Conservation (phyloP, 2,329 filamentous ascomycete genomes). For the Fusarium nematophilum region DNA sequence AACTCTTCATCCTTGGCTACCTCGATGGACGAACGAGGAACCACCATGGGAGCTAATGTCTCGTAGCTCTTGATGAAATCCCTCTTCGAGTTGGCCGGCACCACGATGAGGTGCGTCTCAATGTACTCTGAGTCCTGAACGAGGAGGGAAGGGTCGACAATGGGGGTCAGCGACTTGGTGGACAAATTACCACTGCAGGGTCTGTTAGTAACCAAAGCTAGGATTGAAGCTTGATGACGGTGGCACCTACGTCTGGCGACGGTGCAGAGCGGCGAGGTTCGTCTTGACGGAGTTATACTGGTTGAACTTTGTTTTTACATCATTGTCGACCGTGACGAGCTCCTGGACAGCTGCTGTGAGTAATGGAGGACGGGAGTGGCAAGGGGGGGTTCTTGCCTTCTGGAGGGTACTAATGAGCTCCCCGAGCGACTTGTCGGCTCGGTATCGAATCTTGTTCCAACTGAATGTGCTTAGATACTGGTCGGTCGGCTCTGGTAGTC, state of each 20-base stretch:
- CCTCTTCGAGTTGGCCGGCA: constrained; percentile 82
- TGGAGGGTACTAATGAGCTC: constrained; percentile 90
- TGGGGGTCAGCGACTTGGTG: constrained; percentile 90
- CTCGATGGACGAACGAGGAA: constrained; percentile 85
- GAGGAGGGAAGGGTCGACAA: constrained; percentile 83
- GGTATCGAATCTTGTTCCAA: constrained; percentile 99
- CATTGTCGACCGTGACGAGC: constrained; percentile 90
- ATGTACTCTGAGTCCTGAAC: constrained; percentile 95
- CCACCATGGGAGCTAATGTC: constrained; percentile 88
- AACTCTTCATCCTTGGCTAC: constrained; percentile 92
- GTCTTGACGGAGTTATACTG: constrained; percentile 95
- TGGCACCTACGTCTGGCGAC: constrained; percentile 81
- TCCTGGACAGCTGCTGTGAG: constrained; percentile 66
- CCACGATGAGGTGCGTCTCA: constrained; percentile 92
- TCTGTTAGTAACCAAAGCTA: constrained; percentile 7
- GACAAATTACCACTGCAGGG: constrained; percentile 83
- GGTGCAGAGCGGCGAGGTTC: constrained; percentile 81
- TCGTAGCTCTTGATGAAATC: constrained; percentile 94
- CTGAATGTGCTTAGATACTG: constrained; percentile 89
- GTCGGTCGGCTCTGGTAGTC: constrained; percentile 84
- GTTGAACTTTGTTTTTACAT: constrained; percentile 92
- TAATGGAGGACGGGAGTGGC: neutral
- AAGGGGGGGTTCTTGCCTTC: constrained; percentile 68
- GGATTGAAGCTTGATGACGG: neutral
- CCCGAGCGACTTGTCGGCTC: constrained; percentile 87